Conservation (phyloP, 1,284 basidiomycete species). For the Heliocybe sulcata region DNA sequence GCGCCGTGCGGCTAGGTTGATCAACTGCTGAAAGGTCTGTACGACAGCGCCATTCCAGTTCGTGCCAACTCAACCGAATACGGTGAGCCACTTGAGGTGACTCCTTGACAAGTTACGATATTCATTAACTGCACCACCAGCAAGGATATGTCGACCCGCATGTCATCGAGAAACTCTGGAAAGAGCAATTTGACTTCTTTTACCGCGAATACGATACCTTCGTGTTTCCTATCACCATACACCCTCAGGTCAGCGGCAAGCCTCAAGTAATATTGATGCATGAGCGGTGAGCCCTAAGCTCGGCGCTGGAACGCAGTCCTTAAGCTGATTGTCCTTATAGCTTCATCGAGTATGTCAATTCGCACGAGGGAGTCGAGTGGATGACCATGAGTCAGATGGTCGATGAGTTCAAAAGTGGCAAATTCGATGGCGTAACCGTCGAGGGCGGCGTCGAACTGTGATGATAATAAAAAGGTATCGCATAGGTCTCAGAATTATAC, state of each 20-base stretch:
- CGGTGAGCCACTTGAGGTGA: conserved; percentile 45
- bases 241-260: conserved; percentile 70
- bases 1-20: background rate
- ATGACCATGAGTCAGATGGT: conserved; percentile 67
- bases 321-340: conserved; percentile 13
- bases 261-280: conserved; percentile 1
- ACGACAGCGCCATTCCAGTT: conserved; percentile 10
- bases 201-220: conserved; percentile 68
- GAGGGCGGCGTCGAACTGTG: background rate
- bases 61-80: conserved; percentile 62
- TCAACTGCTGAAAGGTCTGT: conserved; percentile 1
- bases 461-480: no score
- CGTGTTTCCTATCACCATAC: conserved; percentile 71
- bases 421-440: background rate
- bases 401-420: conserved; percentile 38
- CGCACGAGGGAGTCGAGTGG: conserved; percentile 67
- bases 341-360: conserved; percentile 76
- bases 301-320: background rate
- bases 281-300: background rate
- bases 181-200: conserved; percentile 66
- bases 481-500: no score
- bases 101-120: background rate
- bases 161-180: conserved; percentile 72
- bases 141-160: conserved; percentile 54
- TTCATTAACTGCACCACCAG: conserved; percentile 56